phyloP scores from a whole-genome alignment of 208 protist genomes.

The Crithidia fasciculata region DNA sequence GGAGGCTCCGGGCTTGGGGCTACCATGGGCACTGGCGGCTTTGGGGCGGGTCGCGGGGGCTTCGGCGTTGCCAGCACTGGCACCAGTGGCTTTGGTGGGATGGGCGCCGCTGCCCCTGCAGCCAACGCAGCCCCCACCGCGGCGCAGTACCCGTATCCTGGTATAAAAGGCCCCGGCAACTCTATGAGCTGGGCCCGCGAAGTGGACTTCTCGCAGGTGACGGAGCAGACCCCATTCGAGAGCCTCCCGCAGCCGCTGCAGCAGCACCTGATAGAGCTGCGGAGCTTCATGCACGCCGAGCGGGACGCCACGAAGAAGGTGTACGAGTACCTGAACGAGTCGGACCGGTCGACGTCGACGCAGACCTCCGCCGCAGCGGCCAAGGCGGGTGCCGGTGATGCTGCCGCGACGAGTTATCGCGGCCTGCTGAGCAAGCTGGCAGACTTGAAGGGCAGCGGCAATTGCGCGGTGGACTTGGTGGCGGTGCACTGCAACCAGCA shows the following conservation, averaged over 20 bases:
- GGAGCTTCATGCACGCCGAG: slow-evolving; percentile 77
- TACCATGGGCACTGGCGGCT: slow-evolving; percentile 26
- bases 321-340: slow-evolving; percentile 63
- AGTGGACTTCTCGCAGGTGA: slow-evolving; percentile 79
- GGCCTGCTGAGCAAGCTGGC: slow-evolving; percentile 31
- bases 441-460: slow-evolving; percentile 36
- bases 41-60: slow-evolving; percentile 29
- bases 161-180: slow-evolving; percentile 77
- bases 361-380: not conserved
- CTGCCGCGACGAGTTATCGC: slow-evolving; percentile 42
- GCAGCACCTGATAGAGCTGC: slow-evolving; percentile 79
- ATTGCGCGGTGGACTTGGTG: slow-evolving; percentile 56
- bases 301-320: slow-evolving; percentile 58
- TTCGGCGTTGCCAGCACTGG: slow-evolving; percentile 17
- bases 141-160: slow-evolving; percentile 62
- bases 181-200: slow-evolving; percentile 54
- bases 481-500: slow-evolving; percentile 68
- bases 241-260: slow-evolving; percentile 68
- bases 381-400: not conserved
- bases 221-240: slow-evolving; percentile 71
- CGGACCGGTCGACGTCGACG: slow-evolving; percentile 2
- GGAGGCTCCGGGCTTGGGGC: slow-evolving; percentile 38
- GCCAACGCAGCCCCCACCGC: slow-evolving; percentile 17
- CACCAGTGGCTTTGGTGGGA: slow-evolving; percentile 19
- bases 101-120: slow-evolving; percentile 1